phyloP scores from a whole-genome alignment of 2,329 filamentous ascomycete genomes.

The Ploettnerulaceae sp. region DNA sequence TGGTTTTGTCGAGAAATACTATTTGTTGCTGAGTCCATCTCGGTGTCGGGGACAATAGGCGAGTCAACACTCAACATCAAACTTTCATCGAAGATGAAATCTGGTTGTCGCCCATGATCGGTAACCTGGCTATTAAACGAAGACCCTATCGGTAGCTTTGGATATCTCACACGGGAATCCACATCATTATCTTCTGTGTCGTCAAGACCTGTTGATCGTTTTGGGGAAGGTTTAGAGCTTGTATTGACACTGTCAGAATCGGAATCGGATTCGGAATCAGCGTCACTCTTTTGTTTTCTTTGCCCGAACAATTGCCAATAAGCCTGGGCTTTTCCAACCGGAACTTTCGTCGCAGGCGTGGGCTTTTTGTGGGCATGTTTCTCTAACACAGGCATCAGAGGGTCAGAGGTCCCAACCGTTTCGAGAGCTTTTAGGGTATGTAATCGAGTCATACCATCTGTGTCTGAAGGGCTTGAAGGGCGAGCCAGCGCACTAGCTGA shows the following conservation, averaged over 20 bases:
- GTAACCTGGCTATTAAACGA: slow-evolving; percentile 41
- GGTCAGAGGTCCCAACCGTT: no score
- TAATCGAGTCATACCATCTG: no score
- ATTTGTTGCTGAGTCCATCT: slow-evolving; percentile 4
- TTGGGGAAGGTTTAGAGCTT: slow-evolving; percentile 5
- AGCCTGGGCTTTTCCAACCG: slow-evolving; percentile 18
- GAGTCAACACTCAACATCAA: slow-evolving; percentile 13
- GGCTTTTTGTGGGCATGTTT: neutral
- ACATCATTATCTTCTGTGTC: slow-evolving; percentile 15
- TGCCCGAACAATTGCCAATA: slow-evolving; percentile 20
- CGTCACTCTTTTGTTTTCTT: slow-evolving; percentile 7
- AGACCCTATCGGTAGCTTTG: slow-evolving; percentile 31
- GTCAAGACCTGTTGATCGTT: slow-evolving; percentile 9
- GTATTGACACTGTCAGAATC: neutral
- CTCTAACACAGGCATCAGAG: neutral
- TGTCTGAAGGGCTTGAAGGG: slow-evolving; percentile 1
- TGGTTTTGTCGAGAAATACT: neutral
- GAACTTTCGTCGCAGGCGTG: neutral
- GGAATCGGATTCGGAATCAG: slow-evolving; percentile 1
- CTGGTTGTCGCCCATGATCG: slow-evolving; percentile 46
- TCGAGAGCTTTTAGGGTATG: no score
- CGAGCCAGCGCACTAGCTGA: neutral
- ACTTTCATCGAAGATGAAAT: slow-evolving; percentile 38
- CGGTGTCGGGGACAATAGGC: slow-evolving; percentile 7
- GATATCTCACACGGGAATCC: slow-evolving; percentile 27